A percentile compares a stretch with the other conserved stretches of the same genome.
Evolutionary conservation across 2,329 filamentous ascomycete species (phyloP).

Genomic region (Fusarium napiforme): DNA sequence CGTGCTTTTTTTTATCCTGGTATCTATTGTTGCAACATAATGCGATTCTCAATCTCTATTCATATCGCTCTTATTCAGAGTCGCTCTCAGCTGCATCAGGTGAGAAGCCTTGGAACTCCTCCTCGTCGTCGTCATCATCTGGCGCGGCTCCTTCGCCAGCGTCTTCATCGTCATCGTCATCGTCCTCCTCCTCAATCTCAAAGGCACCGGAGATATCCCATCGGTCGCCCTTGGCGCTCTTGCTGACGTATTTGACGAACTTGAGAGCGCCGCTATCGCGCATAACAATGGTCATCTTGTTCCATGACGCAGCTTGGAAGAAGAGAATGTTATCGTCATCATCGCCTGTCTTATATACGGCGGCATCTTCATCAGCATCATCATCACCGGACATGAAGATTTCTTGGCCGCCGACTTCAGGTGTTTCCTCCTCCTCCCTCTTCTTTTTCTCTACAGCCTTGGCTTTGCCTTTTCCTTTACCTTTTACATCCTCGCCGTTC

Average conservation of each 20-base stretch:
- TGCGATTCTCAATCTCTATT: constrained; percentile 27
- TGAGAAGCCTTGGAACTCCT: constrained; percentile 70
- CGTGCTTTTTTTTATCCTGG: constrained; percentile 32
- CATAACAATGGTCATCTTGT: constrained; percentile 89
- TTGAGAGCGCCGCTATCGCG: constrained; percentile 86
- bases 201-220: constrained; percentile 90
- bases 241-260: constrained; percentile 96
- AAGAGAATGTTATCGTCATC: constrained; percentile 80
- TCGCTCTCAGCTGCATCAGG: constrained; percentile 52
- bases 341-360: constrained; percentile 82
- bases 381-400: constrained; percentile 95
- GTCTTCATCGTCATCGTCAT: constrained; percentile 58
- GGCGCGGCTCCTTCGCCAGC: constrained; percentile 50
- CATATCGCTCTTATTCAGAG: constrained; percentile 40
- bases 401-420: constrained; percentile 79
- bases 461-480: constrained; percentile 46
- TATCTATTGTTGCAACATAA: constrained; percentile 33
- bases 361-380: constrained; percentile 77
- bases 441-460: constrained; percentile 22
- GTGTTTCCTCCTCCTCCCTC: constrained; percentile 44
- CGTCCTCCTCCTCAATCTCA: constrained; percentile 72
- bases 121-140: constrained; percentile 57
- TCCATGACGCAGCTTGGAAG: constrained; percentile 79
- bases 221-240: constrained; percentile 83
- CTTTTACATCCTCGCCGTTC: constrained; percentile 48